Conservation (phyloP, 345 rosid species). For the Citrus sp. region DNA sequence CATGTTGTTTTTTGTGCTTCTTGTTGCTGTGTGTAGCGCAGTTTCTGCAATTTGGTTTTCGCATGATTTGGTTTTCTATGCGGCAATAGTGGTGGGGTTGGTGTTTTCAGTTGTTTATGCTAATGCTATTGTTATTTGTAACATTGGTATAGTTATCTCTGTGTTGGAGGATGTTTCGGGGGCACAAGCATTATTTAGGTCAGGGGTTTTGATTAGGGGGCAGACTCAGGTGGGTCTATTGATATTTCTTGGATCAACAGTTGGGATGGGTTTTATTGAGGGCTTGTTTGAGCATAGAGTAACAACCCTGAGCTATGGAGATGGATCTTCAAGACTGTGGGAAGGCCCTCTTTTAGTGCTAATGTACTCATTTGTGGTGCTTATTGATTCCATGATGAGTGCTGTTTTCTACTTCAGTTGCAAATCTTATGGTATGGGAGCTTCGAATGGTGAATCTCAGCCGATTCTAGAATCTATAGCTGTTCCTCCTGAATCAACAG, state of each 20-base stretch:
- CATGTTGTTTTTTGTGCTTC: slow-evolving; percentile 60
- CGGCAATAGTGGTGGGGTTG: slow-evolving; percentile 49
- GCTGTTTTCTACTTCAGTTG: slow-evolving; percentile 90
- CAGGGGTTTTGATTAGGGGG: slow-evolving; percentile 66
- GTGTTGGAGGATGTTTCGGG: slow-evolving; percentile 91
- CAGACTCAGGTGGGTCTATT: slow-evolving; percentile 90
- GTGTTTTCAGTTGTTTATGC: slow-evolving; percentile 86
- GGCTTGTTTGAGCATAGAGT: slow-evolving; percentile 95
- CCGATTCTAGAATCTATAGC: slow-evolving; percentile 47
- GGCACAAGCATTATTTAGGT: slow-evolving; percentile 58
- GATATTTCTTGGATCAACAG: slow-evolving; percentile 79
- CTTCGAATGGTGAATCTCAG: slow-evolving; percentile 37
- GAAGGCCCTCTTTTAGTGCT: slow-evolving; percentile 85
- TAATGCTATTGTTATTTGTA: slow-evolving; percentile 65
- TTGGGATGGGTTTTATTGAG: slow-evolving; percentile 69
- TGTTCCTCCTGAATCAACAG: slow-evolving; percentile 25
- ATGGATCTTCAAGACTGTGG: slow-evolving; percentile 89
- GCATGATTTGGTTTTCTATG: slow-evolving; percentile 54
- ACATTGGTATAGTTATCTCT: slow-evolving; percentile 61
- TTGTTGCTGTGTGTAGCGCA: slow-evolving; percentile 48
- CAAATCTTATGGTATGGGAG: slow-evolving; percentile 55
- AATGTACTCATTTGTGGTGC: slow-evolving; percentile 86
- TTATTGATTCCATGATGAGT: slow-evolving; percentile 84
- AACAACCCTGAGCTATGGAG: slow-evolving; percentile 84
- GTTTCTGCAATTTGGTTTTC: slow-evolving; percentile 52